Conservation (phyloP, 139 green algal genomes). For the Closterium sp. region DNA sequence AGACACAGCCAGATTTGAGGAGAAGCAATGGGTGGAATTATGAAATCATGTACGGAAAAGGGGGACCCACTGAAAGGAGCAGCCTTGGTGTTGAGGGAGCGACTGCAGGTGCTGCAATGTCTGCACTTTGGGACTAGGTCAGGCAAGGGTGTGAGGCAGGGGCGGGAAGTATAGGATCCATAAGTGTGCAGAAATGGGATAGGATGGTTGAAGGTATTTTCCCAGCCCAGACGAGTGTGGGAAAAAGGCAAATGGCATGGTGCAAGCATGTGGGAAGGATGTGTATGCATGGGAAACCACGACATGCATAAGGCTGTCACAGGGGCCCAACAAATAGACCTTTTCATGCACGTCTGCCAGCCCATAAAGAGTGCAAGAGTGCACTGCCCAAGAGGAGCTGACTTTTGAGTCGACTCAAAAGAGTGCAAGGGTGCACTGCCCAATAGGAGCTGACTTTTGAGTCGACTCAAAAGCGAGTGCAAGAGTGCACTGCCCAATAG, state of each 20-base stretch:
- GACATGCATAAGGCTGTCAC: too few species aligned
- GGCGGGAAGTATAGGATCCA: background rate
- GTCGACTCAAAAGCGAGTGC: too few species aligned
- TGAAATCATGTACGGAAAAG: background rate
- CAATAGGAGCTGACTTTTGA: too few species aligned
- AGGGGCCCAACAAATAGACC: too few species aligned
- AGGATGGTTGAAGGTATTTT: background rate
- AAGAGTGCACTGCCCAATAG: too few species aligned
- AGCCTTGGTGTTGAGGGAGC: background rate
- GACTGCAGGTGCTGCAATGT: slow-evolving; percentile 29
- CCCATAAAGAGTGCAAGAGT: too few species aligned
- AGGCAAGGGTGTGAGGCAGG: background rate
- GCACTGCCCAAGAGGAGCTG: too few species aligned
- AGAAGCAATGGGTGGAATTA: background rate
- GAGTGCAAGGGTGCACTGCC: too few species aligned
- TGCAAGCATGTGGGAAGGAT: background rate
- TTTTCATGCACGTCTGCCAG: too few species aligned
- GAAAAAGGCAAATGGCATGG: background rate
- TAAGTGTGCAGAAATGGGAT: background rate
- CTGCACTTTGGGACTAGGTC: background rate
- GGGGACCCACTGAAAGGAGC: background rate
- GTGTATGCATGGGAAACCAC: background rate
- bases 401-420: too few species aligned
- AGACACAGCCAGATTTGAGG: background rate
- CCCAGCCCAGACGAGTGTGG: too few species aligned